Evolutionary conservation across 2,329 filamentous ascomycete species (phyloP), one percentile per base, ranked within the genome.

Genomic region (Lasiodiplodia theobromae): DNA sequence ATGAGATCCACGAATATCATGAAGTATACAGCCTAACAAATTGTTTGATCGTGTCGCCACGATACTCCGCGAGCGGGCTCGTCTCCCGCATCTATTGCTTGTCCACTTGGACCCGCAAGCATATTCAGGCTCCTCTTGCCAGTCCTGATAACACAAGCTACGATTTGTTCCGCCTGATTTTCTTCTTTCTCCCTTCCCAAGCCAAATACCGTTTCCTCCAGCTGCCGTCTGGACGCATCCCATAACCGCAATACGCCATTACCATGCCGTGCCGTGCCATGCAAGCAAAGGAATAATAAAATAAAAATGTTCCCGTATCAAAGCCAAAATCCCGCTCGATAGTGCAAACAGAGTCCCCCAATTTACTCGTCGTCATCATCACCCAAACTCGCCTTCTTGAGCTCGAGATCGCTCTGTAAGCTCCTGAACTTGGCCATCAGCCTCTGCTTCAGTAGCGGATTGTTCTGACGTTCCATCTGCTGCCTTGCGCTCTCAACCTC

Each of bases 331-430:
- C 7, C 44, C 10, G 1, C 44, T 18, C 44, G 18, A 47, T 11
- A 4, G 44, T 21, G 6, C 31, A 34, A 34, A 10, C 8, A 34
- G 31, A 34, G 44, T 11, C 18, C n/a, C 18, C 18, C 14, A 18
- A 28, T 28, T 57, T 40, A 58, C 51, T 69, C 68, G 31, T 69
- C 68, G 12, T 60, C 40, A 23, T 57, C 56, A 4, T 68, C 60
- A 37, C 75, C 73, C 14, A 77, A 73, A 53, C 77, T 71, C 66
- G 57, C 77, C 73, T 82, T 83, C 79, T 88, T 88, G 63, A 87
- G 75, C 69, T 85, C 81, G 71, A 88, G 75, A 71, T 87, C 85
- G n/a, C 82, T 80, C 76, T 85, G 83, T 67, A 87, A 75, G 66
- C 81, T 83, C 34, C 82, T 78, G 56, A 87, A 80, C 69, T 83